A percentile compares a stretch with the other conserved stretches of the same genome.
phyloP scores from a whole-genome alignment of 2,329 filamentous ascomycete species.

The Fusarium anguioides region DNA sequence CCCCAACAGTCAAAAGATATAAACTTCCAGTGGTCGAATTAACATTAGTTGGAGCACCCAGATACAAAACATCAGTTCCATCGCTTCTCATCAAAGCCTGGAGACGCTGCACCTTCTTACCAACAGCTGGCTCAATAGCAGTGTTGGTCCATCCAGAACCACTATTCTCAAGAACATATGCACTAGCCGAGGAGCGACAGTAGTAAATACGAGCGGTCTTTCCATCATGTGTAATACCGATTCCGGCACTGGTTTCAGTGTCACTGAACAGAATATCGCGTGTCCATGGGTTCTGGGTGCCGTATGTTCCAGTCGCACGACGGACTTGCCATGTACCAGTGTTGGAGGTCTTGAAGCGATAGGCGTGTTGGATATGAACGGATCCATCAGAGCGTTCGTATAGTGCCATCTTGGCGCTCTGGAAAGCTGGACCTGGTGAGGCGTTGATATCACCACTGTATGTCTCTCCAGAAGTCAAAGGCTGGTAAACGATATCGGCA shows the following conservation, averaged over 20 bases:
- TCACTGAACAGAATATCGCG: slow-evolving; percentile 9
- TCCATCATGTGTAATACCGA: slow-evolving; percentile 19
- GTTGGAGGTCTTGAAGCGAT: slow-evolving; percentile 13
- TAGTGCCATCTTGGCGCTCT: slow-evolving; percentile 16
- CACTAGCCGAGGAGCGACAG: slow-evolving; percentile 3
- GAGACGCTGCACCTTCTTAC: slow-evolving; percentile 21
- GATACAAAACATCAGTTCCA: slow-evolving; percentile 24
- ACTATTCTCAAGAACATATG: slow-evolving; percentile 26
- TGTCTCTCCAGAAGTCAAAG: slow-evolving; percentile 38
- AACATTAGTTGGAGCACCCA: slow-evolving; percentile 17
- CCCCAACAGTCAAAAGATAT: slow-evolving; percentile 3
- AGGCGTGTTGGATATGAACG: slow-evolving; percentile 10
- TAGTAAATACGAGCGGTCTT: slow-evolving; percentile 16
- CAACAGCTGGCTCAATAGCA: slow-evolving; percentile 3
- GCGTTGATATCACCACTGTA: slow-evolving; percentile 22
- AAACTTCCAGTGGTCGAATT: slow-evolving; percentile 27
- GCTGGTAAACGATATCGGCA: slow-evolving; percentile 20
- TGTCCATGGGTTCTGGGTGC: slow-evolving; percentile 10
- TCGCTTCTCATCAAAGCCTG: slow-evolving; percentile 22
- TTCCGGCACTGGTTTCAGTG: slow-evolving; percentile 7
- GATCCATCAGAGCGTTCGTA: background rate
- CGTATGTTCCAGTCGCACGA: slow-evolving; percentile 8
- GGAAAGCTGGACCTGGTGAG: slow-evolving; percentile 2
- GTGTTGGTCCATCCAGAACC: slow-evolving; percentile 19
- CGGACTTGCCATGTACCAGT: slow-evolving; percentile 7